Evolutionary conservation across 2,329 filamentous ascomycete genomes (phyloP), one percentile per base, ranked within the genome.

Genomic region (Atkinsonella hypoxylon): DNA sequence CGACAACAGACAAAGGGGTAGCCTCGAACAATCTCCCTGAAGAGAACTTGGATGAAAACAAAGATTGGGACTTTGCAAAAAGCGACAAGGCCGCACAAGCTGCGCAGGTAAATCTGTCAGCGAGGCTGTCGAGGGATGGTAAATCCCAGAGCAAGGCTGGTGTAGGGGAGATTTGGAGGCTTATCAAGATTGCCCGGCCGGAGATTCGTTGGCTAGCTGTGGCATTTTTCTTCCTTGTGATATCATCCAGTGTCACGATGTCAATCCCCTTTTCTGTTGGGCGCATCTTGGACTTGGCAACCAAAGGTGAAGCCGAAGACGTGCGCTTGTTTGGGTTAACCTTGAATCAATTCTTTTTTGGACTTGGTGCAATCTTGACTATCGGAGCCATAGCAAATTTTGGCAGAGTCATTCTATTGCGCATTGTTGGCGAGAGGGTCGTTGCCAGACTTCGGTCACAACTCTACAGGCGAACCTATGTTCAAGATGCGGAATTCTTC

Each of bases 401-500:
- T 67, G 87, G 89, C 32, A 83, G 93, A 57, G 94, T 98, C 59
- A 85, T 97, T 51, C 83, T 97, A 49, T 78, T 98, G 20, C 82
- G 93, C 26, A 93, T 97, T 54, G 88, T 98, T 8, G 94, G 93
- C 55, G 93, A 98, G 68, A 80, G 93, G 41, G 93, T 98, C 52
- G 93, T 98, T 49, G 85, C 91, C 11, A 81, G 91, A 58, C 76
- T 98, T 50, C 82, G 93, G 54, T 91, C 90, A 15, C 86, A 89
- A 63, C 80, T 98, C 4, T 98, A 95, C 71, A 82, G 89, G 57
- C 82, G 86, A 56, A 98, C 93, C 0, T 95, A 94, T 59, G 78
- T 93, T n/a, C 93, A 98, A 66, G 93, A 98, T 66, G 93, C 93
- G 52, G 93, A 97, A 62, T 98, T 98, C 71, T 98, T 98, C 63